Conservation (phyloP, 768 basidiomycete genomes). For the Russula virescens region DNA sequence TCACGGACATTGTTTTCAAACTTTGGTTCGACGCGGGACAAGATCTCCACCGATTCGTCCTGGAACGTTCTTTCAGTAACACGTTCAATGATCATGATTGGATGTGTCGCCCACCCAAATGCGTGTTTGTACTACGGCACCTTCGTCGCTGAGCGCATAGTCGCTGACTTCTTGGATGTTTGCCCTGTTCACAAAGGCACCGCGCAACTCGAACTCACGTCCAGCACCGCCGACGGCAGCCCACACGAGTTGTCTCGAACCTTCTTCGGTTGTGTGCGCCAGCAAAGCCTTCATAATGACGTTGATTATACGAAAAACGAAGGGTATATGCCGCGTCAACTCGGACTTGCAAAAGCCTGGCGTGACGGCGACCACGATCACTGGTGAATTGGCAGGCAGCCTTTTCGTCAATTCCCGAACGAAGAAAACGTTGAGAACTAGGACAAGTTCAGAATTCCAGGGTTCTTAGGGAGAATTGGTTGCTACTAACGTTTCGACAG, state of each 20-base stretch:
- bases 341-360: slow-evolving; percentile 18
- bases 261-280: slow-evolving; percentile 10
- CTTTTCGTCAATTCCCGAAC: slow-evolving; percentile 19
- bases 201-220: slow-evolving; percentile 10
- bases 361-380: slow-evolving; percentile 15
- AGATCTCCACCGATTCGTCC: slow-evolving; percentile 18
- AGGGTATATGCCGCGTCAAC: not conserved
- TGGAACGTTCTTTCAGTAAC: not conserved
- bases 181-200: slow-evolving; percentile 2
- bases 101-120: slow-evolving; percentile 6
- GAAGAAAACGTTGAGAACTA: slow-evolving; percentile 20
- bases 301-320: not conserved
- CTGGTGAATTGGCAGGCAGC: slow-evolving; percentile 15
- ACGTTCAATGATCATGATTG: no score
- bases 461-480: not conserved
- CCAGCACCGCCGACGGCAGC: slow-evolving; percentile 13
- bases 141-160: slow-evolving; percentile 17
- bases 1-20: not conserved
- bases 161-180: slow-evolving; percentile 11
- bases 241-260: slow-evolving; percentile 18
- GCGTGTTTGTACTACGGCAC: slow-evolving; percentile 6
- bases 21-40: slow-evolving; percentile 6
- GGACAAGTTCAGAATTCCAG: not conserved
- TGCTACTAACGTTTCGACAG: slow-evolving; percentile 17
- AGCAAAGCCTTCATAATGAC: not conserved